phyloP scores from a whole-genome alignment of 306 rosid species.

The Cucurbita maxima region DNA sequence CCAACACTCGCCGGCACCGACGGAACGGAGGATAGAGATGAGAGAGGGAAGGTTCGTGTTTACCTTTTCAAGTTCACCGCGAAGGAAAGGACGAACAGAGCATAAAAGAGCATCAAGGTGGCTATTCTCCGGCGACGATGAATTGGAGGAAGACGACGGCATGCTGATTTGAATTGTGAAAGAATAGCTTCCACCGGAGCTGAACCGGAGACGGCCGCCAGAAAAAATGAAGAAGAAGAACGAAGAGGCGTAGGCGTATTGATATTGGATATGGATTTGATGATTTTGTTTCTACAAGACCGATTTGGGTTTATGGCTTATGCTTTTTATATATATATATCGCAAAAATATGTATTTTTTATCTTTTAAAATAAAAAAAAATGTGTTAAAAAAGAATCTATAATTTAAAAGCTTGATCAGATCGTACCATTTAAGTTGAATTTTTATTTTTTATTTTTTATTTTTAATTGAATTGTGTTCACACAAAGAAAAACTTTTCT shows the following conservation, averaged over 20 bases:
- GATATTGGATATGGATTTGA: background rate
- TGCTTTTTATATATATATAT: too few relatives aligned
- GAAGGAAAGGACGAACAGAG: slow-evolving; percentile 63
- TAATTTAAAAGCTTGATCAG: too few relatives aligned
- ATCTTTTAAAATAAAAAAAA: too few relatives aligned
- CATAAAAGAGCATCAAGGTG: slow-evolving; percentile 25
- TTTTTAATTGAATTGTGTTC: too few relatives aligned
- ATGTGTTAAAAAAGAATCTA: too few relatives aligned
- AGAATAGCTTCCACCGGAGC: background rate
- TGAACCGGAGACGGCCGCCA: background rate
- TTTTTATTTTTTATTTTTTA: too few relatives aligned
- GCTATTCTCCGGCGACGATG: background rate
- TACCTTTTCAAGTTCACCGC: slow-evolving; percentile 43
- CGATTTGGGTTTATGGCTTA: too few relatives aligned
- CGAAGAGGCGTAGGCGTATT: background rate
- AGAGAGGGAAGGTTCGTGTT: slow-evolving; percentile 40
- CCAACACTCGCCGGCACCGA: slow-evolving; percentile 92
- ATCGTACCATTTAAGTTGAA: too few relatives aligned
- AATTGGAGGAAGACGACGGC: background rate
- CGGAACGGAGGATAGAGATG: slow-evolving; percentile 35
- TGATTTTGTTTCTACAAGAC: background rate
- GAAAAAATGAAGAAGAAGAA: background rate
- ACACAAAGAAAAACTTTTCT: too few relatives aligned
- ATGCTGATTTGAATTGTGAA: background rate
- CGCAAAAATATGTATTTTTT: too few relatives aligned